These are phyloP conservation scores for Protostelium mycophagum DNA, from an alignment of 78 protist genomes.

Conservation along the genomic window DNA sequence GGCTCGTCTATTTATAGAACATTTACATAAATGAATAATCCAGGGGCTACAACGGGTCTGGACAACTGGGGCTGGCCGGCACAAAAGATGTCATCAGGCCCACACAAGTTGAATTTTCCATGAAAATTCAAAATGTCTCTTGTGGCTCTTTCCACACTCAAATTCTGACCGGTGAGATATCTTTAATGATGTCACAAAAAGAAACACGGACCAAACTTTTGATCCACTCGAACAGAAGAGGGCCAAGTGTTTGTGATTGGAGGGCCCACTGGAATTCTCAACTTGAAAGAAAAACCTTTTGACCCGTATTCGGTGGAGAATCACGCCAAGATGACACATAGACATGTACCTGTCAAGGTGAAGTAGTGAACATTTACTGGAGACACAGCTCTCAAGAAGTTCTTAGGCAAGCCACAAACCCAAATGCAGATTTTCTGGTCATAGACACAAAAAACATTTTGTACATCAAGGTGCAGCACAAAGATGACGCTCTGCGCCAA, in stretches of 20 bases:
- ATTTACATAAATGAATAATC: no score
- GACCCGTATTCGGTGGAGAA: neutral
- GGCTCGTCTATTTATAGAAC: neutral
- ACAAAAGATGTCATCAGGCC: neutral
- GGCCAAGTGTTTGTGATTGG: neutral
- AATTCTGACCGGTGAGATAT: neutral
- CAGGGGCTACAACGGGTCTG: neutral
- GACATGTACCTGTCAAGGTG: neutral
- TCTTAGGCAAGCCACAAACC: no score
- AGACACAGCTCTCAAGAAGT: no score
- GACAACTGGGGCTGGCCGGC: neutral
- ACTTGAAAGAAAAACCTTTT: neutral
- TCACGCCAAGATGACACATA: neutral
- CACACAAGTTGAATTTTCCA: neutral
- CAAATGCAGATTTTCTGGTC: no score
- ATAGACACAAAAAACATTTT: no score
- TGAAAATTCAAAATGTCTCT: neutral
- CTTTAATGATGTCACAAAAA: no score
- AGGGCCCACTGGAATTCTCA: neutral
- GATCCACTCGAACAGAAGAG: neutral
- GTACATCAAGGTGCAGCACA: no score
- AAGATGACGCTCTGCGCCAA: no score
- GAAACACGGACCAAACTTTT: neutral
- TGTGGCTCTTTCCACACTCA: neutral
- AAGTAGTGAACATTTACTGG: no score